These are phyloP conservation scores for Penicillium glabrum DNA, from an alignment of 2,329 filamentous ascomycete genomes.

Conservation along the genomic window DNA sequence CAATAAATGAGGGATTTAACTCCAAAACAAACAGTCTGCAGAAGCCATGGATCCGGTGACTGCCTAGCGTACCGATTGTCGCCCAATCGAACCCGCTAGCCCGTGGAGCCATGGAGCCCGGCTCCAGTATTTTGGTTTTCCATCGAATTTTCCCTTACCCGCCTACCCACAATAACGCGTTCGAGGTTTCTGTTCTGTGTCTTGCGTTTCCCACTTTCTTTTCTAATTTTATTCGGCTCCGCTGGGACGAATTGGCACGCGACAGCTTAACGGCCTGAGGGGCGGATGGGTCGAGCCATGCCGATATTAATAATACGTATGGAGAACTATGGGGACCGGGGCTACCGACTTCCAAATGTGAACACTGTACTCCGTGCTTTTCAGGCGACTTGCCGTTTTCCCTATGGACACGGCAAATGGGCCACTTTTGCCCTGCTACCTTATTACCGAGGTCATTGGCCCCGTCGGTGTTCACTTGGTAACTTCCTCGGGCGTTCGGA, in stretches of 20 bases:
- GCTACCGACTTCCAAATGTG: not conserved
- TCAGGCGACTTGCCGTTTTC: not conserved
- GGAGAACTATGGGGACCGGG: not conserved
- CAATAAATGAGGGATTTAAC: constrained; percentile 6
- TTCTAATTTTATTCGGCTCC: not conserved
- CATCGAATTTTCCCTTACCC: not conserved
- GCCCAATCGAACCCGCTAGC: not conserved
- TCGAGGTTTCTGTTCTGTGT: not conserved
- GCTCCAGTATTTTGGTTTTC: not conserved
- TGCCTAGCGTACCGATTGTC: not conserved
- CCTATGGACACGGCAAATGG: not conserved
- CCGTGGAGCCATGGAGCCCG: not conserved
- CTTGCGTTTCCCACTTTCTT: not conserved
- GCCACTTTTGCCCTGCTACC: not conserved
- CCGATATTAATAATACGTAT: constrained; percentile 11
- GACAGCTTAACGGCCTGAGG: constrained; percentile 11
- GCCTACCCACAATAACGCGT: not conserved
- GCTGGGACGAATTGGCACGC: constrained; percentile 2
- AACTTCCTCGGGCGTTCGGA: too few species aligned
- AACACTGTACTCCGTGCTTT: not conserved
- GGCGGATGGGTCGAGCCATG: constrained; percentile 7
- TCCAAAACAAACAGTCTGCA: not conserved
- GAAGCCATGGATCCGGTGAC: constrained; percentile 7
- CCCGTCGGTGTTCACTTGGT: too few species aligned
- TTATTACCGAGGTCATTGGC: too few species aligned